Base-by-base conservation (phyloP, 2,329 filamentous ascomycete genomes). In the Nectriaceae sp. region DNA sequence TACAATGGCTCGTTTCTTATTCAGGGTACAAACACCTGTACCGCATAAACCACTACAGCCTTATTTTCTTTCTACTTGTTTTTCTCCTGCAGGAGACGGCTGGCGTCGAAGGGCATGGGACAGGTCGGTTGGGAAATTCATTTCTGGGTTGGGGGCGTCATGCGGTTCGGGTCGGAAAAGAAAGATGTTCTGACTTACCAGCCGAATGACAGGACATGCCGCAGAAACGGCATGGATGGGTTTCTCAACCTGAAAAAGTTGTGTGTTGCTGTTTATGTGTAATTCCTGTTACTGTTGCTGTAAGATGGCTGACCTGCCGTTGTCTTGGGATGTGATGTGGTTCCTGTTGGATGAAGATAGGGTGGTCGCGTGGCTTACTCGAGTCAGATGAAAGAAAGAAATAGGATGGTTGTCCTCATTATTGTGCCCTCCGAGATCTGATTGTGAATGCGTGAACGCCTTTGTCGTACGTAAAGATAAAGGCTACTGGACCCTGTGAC, bases 11-110 rank as follows among this genome's bases (percentile, higher is more conserved):
- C 15, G 40, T 16, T 41, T 33, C 11, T 21, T 18, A 43, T 58
- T 57, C 55, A 52, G 55, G 55, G 43, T 58, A 58, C 44, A 50
- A 37, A 40, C 33, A 49, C 36, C 45, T 21, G 35, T 26, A 35
- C 33, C 37, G 26, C 40, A 13, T 33, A 43, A 24, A 29, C 43
- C 45, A 46, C 46, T 19, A 22, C 26, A 47, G 18, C 36, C 40
- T 46, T 39, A 20, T 46, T 47, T 37, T 24, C 20, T 49, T 52
- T 19, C 40, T 46, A 11, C 42, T 44, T 35, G 20, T 37, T 41
- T 50, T 47, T 48, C 44, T 37, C 52, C 26, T 43, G 26, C 5
- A 37, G 29, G 47, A 40, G 40, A 51, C 55, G 47, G 44, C 43
- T 55, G 43, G 47, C 38, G 29, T 16, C 31, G 41, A 46, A 26